phyloP scores from a whole-genome alignment of 257 asterid species.

The Nicotiana paniculata region DNA sequence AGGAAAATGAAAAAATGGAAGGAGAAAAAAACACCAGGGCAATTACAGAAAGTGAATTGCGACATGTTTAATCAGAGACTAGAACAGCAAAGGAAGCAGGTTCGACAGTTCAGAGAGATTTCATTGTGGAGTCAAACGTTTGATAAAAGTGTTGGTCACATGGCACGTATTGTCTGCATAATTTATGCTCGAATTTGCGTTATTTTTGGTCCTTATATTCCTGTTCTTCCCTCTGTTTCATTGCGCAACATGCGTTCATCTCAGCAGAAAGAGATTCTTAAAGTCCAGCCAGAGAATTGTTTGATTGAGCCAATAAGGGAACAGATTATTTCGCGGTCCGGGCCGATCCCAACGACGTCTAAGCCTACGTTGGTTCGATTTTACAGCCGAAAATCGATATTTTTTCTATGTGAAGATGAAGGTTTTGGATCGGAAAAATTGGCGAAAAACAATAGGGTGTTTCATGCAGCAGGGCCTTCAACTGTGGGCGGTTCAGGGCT shows the following conservation, averaged over 20 bases:
- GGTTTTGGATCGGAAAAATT: background rate
- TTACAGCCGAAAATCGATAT: constrained; percentile 36
- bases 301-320: constrained; percentile 19
- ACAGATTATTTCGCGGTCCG: constrained; percentile 37
- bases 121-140: constrained; percentile 63
- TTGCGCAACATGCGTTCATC: constrained; percentile 7
- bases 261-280: constrained; percentile 8
- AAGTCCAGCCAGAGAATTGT: constrained; percentile 7
- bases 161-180: constrained; percentile 52
- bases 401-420: constrained; percentile 21
- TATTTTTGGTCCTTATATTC: constrained; percentile 39
- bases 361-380: constrained; percentile 50
- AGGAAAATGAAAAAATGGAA: constrained; percentile 38
- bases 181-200: constrained; percentile 39
- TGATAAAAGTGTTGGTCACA: constrained; percentile 47
- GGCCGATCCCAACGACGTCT: constrained; percentile 30
- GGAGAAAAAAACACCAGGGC: constrained; percentile 16
- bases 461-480: constrained; percentile 57
- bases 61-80: constrained; percentile 34
- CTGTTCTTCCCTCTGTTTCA: constrained; percentile 13
- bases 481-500: constrained; percentile 83
- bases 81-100: constrained; percentile 54
- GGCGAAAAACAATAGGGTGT: constrained; percentile 26
- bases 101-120: constrained; percentile 35
- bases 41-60: constrained; percentile 23